Evolutionary conservation across 805 yeast genomes (phyloP).

Genomic region (Lachancea thermotolerans): DNA sequence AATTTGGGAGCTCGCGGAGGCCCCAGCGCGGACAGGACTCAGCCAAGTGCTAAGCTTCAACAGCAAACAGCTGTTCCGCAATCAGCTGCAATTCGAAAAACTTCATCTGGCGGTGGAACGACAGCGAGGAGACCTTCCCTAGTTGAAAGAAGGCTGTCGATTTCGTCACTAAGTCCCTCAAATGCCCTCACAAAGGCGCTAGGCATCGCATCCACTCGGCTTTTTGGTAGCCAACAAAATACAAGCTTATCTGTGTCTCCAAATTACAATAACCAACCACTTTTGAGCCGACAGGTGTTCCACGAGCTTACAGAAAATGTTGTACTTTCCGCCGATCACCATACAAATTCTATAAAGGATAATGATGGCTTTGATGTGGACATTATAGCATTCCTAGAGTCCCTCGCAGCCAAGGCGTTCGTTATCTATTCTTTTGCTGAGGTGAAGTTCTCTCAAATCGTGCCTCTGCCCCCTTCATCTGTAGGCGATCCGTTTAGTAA

Average conservation of each 20-base stretch:
- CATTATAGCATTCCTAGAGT: constrained; percentile 50
- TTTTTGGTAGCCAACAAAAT: constrained; percentile 51
- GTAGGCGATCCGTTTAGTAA: constrained; percentile 14
- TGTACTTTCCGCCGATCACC: constrained; percentile 22
- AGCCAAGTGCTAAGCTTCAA: constrained; percentile 14
- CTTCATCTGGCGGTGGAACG: constrained; percentile 44
- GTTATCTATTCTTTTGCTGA: constrained; percentile 86
- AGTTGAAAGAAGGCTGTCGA: constrained; percentile 56
- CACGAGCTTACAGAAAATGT: constrained; percentile 30
- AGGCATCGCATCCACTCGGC: constrained; percentile 77
- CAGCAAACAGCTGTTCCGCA: constrained; percentile 12
- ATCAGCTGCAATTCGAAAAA: constrained; percentile 10
- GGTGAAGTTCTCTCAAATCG: constrained; percentile 77
- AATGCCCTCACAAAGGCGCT: constrained; percentile 85
- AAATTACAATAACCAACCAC: constrained; percentile 9
- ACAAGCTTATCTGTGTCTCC: constrained; percentile 23
- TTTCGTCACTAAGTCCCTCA: constrained; percentile 66
- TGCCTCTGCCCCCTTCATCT: constrained; percentile 49
- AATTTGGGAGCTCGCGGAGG: constrained; percentile 38
- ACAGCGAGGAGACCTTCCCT: constrained; percentile 53
- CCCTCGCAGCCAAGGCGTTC: constrained; percentile 82
- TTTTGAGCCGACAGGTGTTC: constrained; percentile 25
- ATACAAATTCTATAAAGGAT: constrained; percentile 11
- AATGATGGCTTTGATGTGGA: constrained; percentile 30
- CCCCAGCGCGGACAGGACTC: constrained; percentile 40